Base-by-base conservation (phyloP, 306 rosid genomes). In the Ziziphus jujuba region DNA sequence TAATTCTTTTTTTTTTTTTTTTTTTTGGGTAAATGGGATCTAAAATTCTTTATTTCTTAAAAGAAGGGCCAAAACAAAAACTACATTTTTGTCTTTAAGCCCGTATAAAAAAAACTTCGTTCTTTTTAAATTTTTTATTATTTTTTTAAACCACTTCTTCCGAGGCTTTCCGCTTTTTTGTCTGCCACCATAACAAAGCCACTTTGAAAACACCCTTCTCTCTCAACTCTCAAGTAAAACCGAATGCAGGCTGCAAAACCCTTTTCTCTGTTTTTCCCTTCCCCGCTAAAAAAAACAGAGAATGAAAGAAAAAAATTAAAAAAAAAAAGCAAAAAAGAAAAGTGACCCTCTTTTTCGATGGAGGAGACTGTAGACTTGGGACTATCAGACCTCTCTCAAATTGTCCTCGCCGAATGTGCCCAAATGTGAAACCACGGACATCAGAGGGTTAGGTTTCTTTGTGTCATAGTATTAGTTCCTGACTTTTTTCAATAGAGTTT, bases 101-200 rank as follows among this genome's bases (percentile, higher is more conserved):
- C 20, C 48, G 11, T 23, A 40, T 40, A 9, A 40, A 40, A 8
- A 40, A 40, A 40, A 9, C 2, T 40, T 2, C 45, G 9, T 8
- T 40, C 9, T 40, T 28, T 1, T 28, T 28, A n/a, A n/a, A 36
- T 40, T 8, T 40, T 40, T 40, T 6, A 40, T 40, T 0, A 8
- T 2, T 10, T 40, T 48, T 56, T 57, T 58, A 36, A 21, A 58
- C n/a, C n/a, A n/a, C n/a, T n/a, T n/a, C n/a, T n/a, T 78, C 54
- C 65, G 49, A 65, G 82, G 82, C 77, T 79, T 82, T 89, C 82
- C 38, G 72, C 82, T 34, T 71, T 70, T 65, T 65, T 79, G 87
- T 76, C 92, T 81, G 92, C 95, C 95, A 81, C 77, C 64, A 47
- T 1, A 61, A 68, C 63, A 81, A 57, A 72, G 79, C 69, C 79